Evolutionary conservation across 208 protist species (phyloP).

Genomic region (Leishmania turanica): DNA sequence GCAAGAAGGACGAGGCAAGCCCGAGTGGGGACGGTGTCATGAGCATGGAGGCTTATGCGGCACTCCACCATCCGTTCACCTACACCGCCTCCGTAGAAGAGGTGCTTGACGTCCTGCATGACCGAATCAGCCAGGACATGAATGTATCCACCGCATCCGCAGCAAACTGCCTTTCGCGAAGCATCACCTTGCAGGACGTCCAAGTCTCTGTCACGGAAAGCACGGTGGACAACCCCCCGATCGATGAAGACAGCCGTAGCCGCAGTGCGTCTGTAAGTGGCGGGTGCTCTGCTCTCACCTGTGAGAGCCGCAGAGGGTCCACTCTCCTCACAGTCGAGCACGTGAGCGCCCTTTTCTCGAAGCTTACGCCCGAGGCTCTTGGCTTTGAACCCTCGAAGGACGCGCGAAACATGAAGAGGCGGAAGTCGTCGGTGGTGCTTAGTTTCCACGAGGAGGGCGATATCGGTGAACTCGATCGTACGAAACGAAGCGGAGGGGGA

Average conservation of each 20-base stretch:
- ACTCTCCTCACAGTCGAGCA: slow-evolving; percentile 35
- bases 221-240: neutral
- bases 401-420: slow-evolving; percentile 6
- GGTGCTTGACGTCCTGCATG: slow-evolving; percentile 26
- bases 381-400: slow-evolving; percentile 18
- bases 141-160: neutral
- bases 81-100: slow-evolving; percentile 42
- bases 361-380: slow-evolving; percentile 53
- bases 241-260: too few species aligned
- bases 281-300: neutral
- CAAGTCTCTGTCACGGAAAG: neutral
- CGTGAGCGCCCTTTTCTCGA: slow-evolving; percentile 41
- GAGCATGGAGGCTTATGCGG: slow-evolving; percentile 25
- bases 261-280: neutral
- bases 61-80: slow-evolving; percentile 25
- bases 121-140: slow-evolving; percentile 19
- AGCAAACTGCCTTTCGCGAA: neutral
- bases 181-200: neutral
- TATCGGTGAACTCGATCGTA: neutral
- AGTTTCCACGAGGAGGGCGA: neutral
- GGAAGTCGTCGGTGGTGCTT: slow-evolving; percentile 27
- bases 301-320: neutral
- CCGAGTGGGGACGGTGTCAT: slow-evolving; percentile 10
- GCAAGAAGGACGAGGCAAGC: neutral
- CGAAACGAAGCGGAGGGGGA: neutral